Evolutionary conservation across 805 yeast species (phyloP), one percentile per base, ranked within the genome.

Genomic region (Kregervanrija delftensis): DNA sequence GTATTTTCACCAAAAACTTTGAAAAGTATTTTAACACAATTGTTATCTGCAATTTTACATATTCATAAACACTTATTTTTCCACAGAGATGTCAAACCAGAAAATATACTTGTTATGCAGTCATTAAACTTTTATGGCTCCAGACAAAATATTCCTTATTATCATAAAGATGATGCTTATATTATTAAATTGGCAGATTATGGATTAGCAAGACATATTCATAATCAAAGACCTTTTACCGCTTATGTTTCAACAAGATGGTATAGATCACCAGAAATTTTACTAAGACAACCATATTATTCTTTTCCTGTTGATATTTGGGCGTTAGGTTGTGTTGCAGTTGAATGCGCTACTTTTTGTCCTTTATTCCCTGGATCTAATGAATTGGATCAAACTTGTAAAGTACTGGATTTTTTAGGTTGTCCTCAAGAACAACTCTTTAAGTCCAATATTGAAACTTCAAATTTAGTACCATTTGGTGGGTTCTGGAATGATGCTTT

Each of bases 41-140:
- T 90, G 1, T 67, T 87, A 46, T 71, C 76, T 45, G 99, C 93
- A 4, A 72, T 90, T 30, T 75, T 79, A 45, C 97, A 91, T 61
- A 88, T 91, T 44, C 99, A 87, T 57, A 60, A 63, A 28, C 67
- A 72, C 53, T 74, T 76, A 10, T 86, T 72, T 57, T 82, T 82
- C 57, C 98, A 91, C 61, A 75, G 99, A 46, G 99, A 91, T 68
- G 73, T 91, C 40, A 91, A 91, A 63, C 98, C 99, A 0, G 97
- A 91, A 57, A 91, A 91, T 63, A 83, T 91, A 22, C 73, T 91
- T 52, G 77, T 90, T 4, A 71, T 81, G 33, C 78, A 81, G 16
- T 65, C 83, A 5, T 62, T 65, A 35, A 71, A 71, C 41, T 83
- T 74, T 55, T 83, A 75, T 59, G 76, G 76, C 2, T 52, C 64